phyloP scores from a whole-genome alignment of 2,329 filamentous ascomycete species.

The Parascedosporium putredinis region DNA sequence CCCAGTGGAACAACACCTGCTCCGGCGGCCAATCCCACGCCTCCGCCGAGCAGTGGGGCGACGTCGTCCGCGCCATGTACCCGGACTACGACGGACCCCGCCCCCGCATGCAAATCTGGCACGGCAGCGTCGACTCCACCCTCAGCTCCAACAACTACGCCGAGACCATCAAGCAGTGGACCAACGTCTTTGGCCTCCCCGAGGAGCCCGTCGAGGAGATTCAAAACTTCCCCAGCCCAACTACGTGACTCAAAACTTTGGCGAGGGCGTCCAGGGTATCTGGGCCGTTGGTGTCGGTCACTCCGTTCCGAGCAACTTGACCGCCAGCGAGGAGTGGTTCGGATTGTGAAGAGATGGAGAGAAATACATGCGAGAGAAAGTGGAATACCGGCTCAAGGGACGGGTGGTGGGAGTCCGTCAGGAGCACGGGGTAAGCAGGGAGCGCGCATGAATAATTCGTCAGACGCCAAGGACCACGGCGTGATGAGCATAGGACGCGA shows the following conservation, averaged over 20 bases:
- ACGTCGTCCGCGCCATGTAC: slow-evolving; percentile 34
- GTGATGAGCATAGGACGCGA: too few relatives aligned
- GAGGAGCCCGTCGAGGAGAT: slow-evolving; percentile 17
- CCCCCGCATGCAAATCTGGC: slow-evolving; percentile 48
- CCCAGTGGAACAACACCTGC: slow-evolving; percentile 40
- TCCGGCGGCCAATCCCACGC: slow-evolving; percentile 32
- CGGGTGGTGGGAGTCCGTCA: too few relatives aligned
- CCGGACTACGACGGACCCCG: slow-evolving; percentile 37
- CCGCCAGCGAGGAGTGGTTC: slow-evolving; percentile 17
- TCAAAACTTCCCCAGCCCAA: slow-evolving; percentile 17
- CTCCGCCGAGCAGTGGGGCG: slow-evolving; percentile 36
- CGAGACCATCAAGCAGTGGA: slow-evolving; percentile 48
- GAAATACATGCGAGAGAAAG: neutral
- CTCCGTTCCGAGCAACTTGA: slow-evolving; percentile 15
- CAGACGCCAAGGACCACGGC: too few relatives aligned
- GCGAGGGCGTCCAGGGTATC: slow-evolving; percentile 21
- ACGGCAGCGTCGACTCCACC: slow-evolving; percentile 40
- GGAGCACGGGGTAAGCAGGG: too few relatives aligned
- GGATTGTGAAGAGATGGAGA: slow-evolving; percentile 9
- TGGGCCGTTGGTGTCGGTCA: slow-evolving; percentile 14
- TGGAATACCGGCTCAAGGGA: neutral
- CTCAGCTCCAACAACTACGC: slow-evolving; percentile 43
- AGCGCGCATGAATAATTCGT: too few relatives aligned
- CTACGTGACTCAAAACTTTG: slow-evolving; percentile 23
- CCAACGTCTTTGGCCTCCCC: slow-evolving; percentile 33